Percentiles rank a stretch among this genome's conserved stretches.
These are phyloP conservation scores for Ophiostoma piceae DNA, from an alignment of 2,329 filamentous ascomycete genomes.

Conservation along the genomic window DNA sequence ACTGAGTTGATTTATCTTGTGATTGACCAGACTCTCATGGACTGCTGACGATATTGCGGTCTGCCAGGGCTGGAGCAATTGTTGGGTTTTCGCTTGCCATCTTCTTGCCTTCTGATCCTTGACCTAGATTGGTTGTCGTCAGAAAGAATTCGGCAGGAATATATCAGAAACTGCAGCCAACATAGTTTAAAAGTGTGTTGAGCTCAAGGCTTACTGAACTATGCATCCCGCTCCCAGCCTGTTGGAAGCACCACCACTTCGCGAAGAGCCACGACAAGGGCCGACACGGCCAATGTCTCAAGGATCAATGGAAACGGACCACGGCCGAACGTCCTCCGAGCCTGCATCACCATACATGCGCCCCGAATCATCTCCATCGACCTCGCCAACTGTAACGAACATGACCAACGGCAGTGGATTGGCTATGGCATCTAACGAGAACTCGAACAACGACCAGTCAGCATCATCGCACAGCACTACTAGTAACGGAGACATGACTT, in stretches of 20 bases:
- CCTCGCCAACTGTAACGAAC: conserved; percentile 48
- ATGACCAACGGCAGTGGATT: conserved; percentile 40
- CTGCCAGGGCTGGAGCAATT: background rate
- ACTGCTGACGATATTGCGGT: conserved; percentile 14
- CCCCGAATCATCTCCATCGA: conserved; percentile 51
- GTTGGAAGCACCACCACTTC: conserved; percentile 33
- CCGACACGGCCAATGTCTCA: conserved; percentile 28
- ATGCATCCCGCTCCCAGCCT: conserved; percentile 35
- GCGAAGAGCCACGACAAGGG: conserved; percentile 28
- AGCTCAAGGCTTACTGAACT: conserved; percentile 22
- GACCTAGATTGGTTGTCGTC: background rate
- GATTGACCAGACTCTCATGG: conserved; percentile 13
- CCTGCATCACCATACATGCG: conserved; percentile 35
- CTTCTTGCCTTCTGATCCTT: background rate
- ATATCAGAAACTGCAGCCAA: background rate
- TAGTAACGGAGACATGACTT: conserved; percentile 46
- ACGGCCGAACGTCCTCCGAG: conserved; percentile 28
- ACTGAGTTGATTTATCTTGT: background rate
- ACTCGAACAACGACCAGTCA: conserved; percentile 31
- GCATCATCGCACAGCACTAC: background rate
- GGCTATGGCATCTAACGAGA: conserved; percentile 37
- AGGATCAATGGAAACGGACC: conserved; percentile 24
- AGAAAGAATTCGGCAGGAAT: background rate
- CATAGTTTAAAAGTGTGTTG: background rate
- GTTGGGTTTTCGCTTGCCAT: background rate